Evolutionary conservation across 768 basidiomycete genomes (phyloP).

Genomic region (Cyclocybe cylindracea): DNA sequence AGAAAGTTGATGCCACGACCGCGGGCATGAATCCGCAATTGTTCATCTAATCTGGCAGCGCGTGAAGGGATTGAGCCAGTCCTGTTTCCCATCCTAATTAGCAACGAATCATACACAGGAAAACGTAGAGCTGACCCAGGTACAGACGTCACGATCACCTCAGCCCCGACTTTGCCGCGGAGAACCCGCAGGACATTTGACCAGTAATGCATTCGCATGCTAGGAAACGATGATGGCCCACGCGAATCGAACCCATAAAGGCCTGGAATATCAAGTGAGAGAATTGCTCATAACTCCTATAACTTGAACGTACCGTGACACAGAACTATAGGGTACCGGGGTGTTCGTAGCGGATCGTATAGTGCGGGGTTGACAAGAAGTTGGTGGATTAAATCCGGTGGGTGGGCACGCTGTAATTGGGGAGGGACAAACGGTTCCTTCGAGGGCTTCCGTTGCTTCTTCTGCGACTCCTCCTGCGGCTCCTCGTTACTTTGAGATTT

Average conservation of each 20-base stretch:
- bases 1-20: slow-evolving; percentile 90
- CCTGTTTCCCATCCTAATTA: slow-evolving; percentile 38
- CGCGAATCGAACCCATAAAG: slow-evolving; percentile 94
- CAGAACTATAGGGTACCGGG: slow-evolving; percentile 91
- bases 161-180: slow-evolving; percentile 79
- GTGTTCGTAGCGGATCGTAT: slow-evolving; percentile 73
- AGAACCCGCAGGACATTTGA: slow-evolving; percentile 81
- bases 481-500: slow-evolving; percentile 14
- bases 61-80: slow-evolving; percentile 89
- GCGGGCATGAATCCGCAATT: slow-evolving; percentile 62
- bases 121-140: slow-evolving; percentile 65
- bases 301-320: slow-evolving; percentile 75
- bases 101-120: background rate
- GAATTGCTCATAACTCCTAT: background rate
- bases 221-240: slow-evolving; percentile 80
- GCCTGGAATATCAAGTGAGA: slow-evolving; percentile 42
- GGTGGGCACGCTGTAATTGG: slow-evolving; percentile 11
- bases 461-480: no score
- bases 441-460: no score
- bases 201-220: slow-evolving; percentile 93
- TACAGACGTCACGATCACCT: slow-evolving; percentile 95
- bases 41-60: slow-evolving; percentile 71
- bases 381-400: slow-evolving; percentile 59
- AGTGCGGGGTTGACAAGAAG: slow-evolving; percentile 78
- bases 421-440: slow-evolving; percentile 12